Conservation (phyloP, 179 eudicot genomes). For the Beta corolliflora region DNA sequence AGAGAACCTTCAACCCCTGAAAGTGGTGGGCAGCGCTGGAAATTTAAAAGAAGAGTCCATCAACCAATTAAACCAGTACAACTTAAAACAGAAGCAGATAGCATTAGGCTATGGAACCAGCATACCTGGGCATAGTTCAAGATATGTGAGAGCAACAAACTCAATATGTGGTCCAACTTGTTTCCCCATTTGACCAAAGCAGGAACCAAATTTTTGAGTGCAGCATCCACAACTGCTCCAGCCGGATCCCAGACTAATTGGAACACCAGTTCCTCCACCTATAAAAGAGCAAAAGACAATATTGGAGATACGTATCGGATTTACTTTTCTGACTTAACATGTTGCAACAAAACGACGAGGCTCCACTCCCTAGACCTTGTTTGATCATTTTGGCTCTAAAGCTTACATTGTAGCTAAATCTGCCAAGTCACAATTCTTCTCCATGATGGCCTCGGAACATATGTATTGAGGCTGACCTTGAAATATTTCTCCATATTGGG, state of each 20-base stretch:
- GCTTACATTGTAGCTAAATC: conserved; percentile 98
- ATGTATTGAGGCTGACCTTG: conserved; percentile 99
- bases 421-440: conserved; percentile 97
- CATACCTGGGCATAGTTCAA: conserved; percentile 77
- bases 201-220: conserved; percentile 85
- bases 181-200: conserved; percentile 87
- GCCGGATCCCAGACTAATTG: conserved; percentile 95
- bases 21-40: conserved; percentile 97
- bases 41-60: conserved; percentile 18
- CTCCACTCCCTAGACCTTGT: conserved; percentile 89
- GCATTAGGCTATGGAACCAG: conserved; percentile 17
- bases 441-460: conserved; percentile 99
- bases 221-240: conserved; percentile 90
- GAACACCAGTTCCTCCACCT: conserved; percentile 99
- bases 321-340: conserved; percentile 38
- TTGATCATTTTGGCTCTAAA: conserved; percentile 56
- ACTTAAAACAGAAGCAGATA: conserved; percentile 1
- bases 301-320: conserved; percentile 45
- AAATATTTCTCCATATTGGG: conserved; percentile 97
- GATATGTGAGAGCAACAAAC: conserved; percentile 65
- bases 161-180: conserved; percentile 73
- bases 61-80: conserved; percentile 8
- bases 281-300: conserved; percentile 39
- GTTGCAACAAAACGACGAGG: conserved; percentile 60
- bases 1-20: conserved; percentile 97